Conservation (phyloP, 225 moss, liverwort and hornwort genomes). For the Pseudisothecium myosuroides region DNA sequence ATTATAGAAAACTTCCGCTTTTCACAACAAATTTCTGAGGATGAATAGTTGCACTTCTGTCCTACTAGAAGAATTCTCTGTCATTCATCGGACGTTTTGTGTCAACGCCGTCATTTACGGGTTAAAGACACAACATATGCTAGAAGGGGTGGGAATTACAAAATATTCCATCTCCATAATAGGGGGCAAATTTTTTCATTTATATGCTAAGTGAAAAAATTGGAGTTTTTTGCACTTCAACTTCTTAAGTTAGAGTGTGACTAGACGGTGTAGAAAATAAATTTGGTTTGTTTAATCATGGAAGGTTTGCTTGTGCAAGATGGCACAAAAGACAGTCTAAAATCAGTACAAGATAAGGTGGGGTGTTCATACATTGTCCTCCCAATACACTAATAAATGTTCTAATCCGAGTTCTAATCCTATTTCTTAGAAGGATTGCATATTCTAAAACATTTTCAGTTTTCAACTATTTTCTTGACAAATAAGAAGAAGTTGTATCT, state of each 20-base stretch:
- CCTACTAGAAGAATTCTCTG: no score
- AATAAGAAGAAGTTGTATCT: background rate
- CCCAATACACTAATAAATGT: accelerated
- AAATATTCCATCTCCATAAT: background rate
- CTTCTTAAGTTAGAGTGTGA: background rate
- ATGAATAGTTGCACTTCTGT: no score
- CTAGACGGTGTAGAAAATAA: accelerated
- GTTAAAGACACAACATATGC: accelerated
- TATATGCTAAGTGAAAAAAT: background rate
- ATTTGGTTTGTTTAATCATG: background rate
- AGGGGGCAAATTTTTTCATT: background rate
- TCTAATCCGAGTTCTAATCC: accelerated
- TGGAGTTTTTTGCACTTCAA: background rate
- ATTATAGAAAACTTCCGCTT: no score
- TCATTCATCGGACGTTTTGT: no score
- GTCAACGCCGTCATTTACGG: no score
- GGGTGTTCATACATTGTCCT: background rate
- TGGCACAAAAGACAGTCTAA: background rate
- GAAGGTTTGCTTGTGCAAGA: background rate
- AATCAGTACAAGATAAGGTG: background rate
- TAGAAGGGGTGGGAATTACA: background rate
- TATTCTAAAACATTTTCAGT: background rate
- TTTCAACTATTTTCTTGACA: background rate
- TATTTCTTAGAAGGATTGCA: background rate
- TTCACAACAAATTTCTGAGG: no score